Percentiles rank a stretch among this genome's conserved stretches.
These are phyloP conservation scores for Neurospora tetrasperma DNA, from an alignment of 495 filamentous ascomycete species.

Conservation along the genomic window DNA sequence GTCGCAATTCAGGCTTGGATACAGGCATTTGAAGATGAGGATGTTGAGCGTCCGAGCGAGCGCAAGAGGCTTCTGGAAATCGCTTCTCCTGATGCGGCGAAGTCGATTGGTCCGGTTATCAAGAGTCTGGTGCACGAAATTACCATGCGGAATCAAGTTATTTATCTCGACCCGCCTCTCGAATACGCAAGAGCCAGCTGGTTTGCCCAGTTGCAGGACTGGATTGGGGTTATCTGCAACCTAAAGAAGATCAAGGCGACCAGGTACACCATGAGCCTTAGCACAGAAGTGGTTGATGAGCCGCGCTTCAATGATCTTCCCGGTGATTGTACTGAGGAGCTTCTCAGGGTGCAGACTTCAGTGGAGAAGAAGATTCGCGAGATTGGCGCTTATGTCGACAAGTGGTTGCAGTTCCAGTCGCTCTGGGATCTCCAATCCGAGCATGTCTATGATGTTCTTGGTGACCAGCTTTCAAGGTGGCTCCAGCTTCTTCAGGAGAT, in stretches of 20 bases:
- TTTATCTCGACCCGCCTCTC: slow-evolving; percentile 86
- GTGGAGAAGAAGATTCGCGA: slow-evolving; percentile 69
- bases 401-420: slow-evolving; percentile 98
- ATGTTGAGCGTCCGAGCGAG: slow-evolving; percentile 36
- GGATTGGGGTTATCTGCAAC: slow-evolving; percentile 87
- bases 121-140: slow-evolving; percentile 77
- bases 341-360: slow-evolving; percentile 66
- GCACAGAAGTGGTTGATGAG: slow-evolving; percentile 52
- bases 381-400: slow-evolving; percentile 77
- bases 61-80: slow-evolving; percentile 32
- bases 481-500: slow-evolving; percentile 92
- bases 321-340: slow-evolving; percentile 60
- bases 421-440: slow-evolving; percentile 96
- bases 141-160: slow-evolving; percentile 91
- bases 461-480: slow-evolving; percentile 88
- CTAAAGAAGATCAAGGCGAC: slow-evolving; percentile 87
- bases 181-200: slow-evolving; percentile 89
- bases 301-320: slow-evolving; percentile 82
- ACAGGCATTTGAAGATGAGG: slow-evolving; percentile 60
- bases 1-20: slow-evolving; percentile 80
- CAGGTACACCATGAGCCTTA: slow-evolving; percentile 79
- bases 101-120: slow-evolving; percentile 44
- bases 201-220: slow-evolving; percentile 84
- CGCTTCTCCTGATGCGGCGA: slow-evolving; percentile 18
- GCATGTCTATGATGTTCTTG: slow-evolving; percentile 80